Base-by-base conservation (phyloP, 345 rosid genomes). In the Bruguiera sexangula region DNA sequence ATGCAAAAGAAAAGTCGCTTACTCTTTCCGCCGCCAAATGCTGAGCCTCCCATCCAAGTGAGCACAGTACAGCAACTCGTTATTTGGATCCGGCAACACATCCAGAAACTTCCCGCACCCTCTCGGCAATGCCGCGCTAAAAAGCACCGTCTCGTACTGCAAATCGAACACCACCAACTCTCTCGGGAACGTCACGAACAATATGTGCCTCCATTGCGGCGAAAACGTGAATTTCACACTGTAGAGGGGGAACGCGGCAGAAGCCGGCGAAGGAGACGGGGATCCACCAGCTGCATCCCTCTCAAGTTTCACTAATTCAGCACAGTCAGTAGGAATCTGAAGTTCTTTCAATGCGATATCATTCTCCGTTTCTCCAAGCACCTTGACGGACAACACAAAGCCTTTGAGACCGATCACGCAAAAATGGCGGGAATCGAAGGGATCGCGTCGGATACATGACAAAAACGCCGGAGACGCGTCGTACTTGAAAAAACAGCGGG, bases 1-100 rank as follows among this genome's bases (percentile, higher is more conserved):
- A 31, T 36, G 22, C 50, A 60, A 31, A 11, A 66, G 27, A 36
- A 6, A 43, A 43, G 4, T 13, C 34, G 72, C 80, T 77, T 86
- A 94, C 98, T 88, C 95, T 82, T 91, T 88, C 29, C 93, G 86
- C 62, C 85, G 87, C 99, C 97, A 95, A 62, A 91, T 84, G 82
- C 96, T 95, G 83, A 95, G 87, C 82, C 72, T 87, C 51, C 99
- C 97, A 73, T 95, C 99, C 18, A 92, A 75, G 69, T 95, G 97
- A 70, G 89, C 96, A 73, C 97, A 95, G 59, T 86, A 92, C 24
- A 95, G 85, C 79, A 88, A 78, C 74, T 87, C 96, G 60, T 82
- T 81, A 70, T 84, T 81, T 0, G 96, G 97, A 86, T 94, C 97
- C 0, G 93, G 91, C 71, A 87, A 79, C 43, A 94, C 93, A 74